Base-by-base conservation (phyloP, 2,329 filamentous ascomycete genomes). In the Tolypocladium capitatum region DNA sequence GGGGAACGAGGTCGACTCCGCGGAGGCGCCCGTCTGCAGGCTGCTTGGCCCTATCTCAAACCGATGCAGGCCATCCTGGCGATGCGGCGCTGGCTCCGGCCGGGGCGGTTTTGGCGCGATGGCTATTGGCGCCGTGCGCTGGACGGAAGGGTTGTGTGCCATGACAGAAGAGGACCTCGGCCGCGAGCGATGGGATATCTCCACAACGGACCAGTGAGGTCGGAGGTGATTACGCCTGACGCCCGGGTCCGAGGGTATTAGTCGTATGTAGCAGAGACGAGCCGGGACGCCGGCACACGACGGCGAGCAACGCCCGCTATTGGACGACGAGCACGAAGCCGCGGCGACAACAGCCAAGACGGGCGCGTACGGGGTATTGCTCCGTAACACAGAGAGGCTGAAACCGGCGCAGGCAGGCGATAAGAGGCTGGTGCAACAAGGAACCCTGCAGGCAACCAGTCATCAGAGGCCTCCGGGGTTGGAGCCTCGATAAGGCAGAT, bases 61-160 rank as follows among this genome's bases (percentile, higher is more conserved):
- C 56, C 68, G 68, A 58, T 68, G 66, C 47, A 61, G 58, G 60
- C 68, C 72, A 56, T 70, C 68, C 55, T 73, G 73, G 52, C 68
- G 71, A 59, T 69, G 55, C 65, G 64, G 53, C 60, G 68, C 53
- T 60, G 66, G 55, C 65, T 63, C 62, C 34, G 59, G 59, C 52
- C 60, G 68, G 52, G 72, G 68, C 52, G 75, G 75, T 62, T 80
- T 80, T 55, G 78, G 76, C 53, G 79, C 78, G 62, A 83, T 83
- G 62, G 78, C 74, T 62, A 83, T 82, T 56, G 79, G 79, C 60
- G 76, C 76, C 66, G 78, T 80, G 64, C 79, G 70, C 53, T 73
- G 69, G 61, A 80, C 68, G 58, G 72, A 64, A 55, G 74, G 68
- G 57, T 70, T 73, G 45, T 63, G 57, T 56, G 76, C 73, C 73